Evolutionary conservation across 1,284 basidiomycete species (phyloP).

Genomic region (Rhodofomes roseus): DNA sequence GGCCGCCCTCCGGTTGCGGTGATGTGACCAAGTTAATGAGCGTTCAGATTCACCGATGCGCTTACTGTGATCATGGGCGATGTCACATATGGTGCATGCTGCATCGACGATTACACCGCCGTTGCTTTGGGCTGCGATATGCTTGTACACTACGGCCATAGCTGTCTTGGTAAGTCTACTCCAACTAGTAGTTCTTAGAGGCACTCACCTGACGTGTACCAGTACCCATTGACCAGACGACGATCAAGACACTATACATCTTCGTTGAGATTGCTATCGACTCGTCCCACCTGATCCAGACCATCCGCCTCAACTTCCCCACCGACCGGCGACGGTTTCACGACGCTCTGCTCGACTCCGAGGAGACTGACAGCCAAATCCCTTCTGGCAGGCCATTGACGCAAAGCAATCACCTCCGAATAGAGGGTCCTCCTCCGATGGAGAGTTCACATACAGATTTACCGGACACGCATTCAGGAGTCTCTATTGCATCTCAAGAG

Average conservation of each 20-base stretch:
- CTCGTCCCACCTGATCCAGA: slow-evolving; percentile 75
- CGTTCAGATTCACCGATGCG: slow-evolving; percentile 67
- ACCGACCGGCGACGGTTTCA: slow-evolving; percentile 61
- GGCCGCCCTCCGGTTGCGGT: neutral
- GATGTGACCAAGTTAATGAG: slow-evolving; percentile 6
- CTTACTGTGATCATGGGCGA: slow-evolving; percentile 94
- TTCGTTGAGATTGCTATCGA: slow-evolving; percentile 99
- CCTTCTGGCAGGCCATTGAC: slow-evolving; percentile 54
- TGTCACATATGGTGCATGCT: slow-evolving; percentile 99
- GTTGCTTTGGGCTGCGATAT: slow-evolving; percentile 96
- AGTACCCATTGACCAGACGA: slow-evolving; percentile 96
- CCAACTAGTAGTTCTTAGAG: neutral
- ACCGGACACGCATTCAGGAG: slow-evolving; percentile 1
- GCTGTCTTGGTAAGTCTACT: slow-evolving; percentile 77
- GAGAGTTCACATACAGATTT: slow-evolving; percentile 5
- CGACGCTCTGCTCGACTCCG: slow-evolving; percentile 51
- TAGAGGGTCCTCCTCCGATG: slow-evolving; percentile 40
- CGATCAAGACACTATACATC: slow-evolving; percentile 94
- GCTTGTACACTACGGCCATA: slow-evolving; percentile 98
- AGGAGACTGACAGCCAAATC: slow-evolving; percentile 43
- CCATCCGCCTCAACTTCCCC: slow-evolving; percentile 90
- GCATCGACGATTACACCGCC: slow-evolving; percentile 98
- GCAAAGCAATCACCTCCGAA: slow-evolving; percentile 47
- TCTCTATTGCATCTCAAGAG: slow-evolving; percentile 21
- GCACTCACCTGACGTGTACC: slow-evolving; percentile 3